Percentiles rank a stretch among this genome's conserved stretches.
These are phyloP conservation scores for Penicillium nucicola DNA, from an alignment of 495 filamentous ascomycete genomes.

Conservation along the genomic window DNA sequence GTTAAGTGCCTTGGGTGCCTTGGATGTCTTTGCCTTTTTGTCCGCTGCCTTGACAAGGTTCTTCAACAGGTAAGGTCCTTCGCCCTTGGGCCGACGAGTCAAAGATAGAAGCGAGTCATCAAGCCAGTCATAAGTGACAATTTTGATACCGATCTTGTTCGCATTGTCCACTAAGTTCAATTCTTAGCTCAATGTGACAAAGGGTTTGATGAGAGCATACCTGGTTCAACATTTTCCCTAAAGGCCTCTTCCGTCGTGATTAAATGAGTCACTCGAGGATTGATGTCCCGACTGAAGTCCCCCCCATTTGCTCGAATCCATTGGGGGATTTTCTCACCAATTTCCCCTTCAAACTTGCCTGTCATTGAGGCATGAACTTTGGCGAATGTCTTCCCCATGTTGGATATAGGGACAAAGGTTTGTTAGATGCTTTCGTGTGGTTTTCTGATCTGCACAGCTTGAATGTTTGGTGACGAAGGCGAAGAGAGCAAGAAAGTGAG, in stretches of 20 bases:
- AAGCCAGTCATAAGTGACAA: constrained; percentile 63
- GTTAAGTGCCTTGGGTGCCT: neutral
- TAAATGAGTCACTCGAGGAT: constrained; percentile 54
- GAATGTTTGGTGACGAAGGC: no score
- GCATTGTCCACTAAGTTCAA: constrained; percentile 40
- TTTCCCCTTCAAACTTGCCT: constrained; percentile 40
- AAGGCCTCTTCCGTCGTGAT: constrained; percentile 53
- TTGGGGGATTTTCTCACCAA: constrained; percentile 40
- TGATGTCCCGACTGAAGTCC: constrained; percentile 35
- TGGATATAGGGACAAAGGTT: neutral
- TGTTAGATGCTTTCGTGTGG: no score
- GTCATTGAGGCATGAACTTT: constrained; percentile 22
- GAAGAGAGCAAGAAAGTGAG: no score
- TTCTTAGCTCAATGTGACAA: neutral
- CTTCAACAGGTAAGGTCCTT: constrained; percentile 44
- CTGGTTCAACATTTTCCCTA: constrained; percentile 38
- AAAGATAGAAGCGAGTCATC: constrained; percentile 46
- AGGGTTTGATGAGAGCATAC: constrained; percentile 30
- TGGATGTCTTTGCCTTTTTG: constrained; percentile 15
- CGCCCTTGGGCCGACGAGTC: constrained; percentile 28
- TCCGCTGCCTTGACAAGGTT: constrained; percentile 29
- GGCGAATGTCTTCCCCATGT: constrained; percentile 34
- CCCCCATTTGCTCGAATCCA: constrained; percentile 59
- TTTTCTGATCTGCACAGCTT: no score
- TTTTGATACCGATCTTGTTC: constrained; percentile 36